Base-by-base conservation (phyloP, 1,284 basidiomycete genomes). In the Rhodotorula sp. region DNA sequence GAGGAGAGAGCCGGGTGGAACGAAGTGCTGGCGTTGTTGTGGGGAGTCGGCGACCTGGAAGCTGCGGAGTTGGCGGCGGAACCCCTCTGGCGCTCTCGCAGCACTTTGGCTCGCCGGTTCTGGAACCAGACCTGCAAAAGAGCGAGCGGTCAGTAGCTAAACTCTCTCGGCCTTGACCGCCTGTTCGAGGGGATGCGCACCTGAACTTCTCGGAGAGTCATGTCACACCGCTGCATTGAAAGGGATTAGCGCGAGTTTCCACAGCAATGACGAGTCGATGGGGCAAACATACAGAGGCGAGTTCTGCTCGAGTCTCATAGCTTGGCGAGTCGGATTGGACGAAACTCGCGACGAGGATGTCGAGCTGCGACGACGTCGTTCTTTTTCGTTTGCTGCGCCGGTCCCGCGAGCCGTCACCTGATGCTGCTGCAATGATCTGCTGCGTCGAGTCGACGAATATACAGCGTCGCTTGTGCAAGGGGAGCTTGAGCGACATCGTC, bases 181-280 rank as follows among this genome's bases (percentile, higher is more conserved):
- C 38, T 43, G 38, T 43, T 43, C 10, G 45, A 14, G 10, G 26
- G 14, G 15, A n/a, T 64, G 21, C 62, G 23, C 16, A 55, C 62
- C n/a, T 63, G 78, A 0, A 78, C 78, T 59, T 79, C 79, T 0
- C 79, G 74, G 56, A 78, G 79, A n/a, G 77, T 72, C 79, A 79
- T 79, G 19, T 66, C 71, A 12, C 66, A 60, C 18, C 62, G 50
- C 59, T 76, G 52, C 8, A 48, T 18, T 15, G 23, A 5, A 14
- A 26, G 21, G 31, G 5, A 15, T 23, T n/a, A 12, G 28, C 52
- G 43, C 34, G 4, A 21, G 15, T 6, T 0, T 2, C 14, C 6
- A 2, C 0, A 5, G 1, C 21, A 31, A 21, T 16, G 1, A 14
- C 23, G 19, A 19, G 6, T n/a, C 5, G 8, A n/a, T 8, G n/a